These are phyloP conservation scores for Daedaleopsis nitida DNA, from an alignment of 768 basidiomycete genomes.

Conservation along the genomic window DNA sequence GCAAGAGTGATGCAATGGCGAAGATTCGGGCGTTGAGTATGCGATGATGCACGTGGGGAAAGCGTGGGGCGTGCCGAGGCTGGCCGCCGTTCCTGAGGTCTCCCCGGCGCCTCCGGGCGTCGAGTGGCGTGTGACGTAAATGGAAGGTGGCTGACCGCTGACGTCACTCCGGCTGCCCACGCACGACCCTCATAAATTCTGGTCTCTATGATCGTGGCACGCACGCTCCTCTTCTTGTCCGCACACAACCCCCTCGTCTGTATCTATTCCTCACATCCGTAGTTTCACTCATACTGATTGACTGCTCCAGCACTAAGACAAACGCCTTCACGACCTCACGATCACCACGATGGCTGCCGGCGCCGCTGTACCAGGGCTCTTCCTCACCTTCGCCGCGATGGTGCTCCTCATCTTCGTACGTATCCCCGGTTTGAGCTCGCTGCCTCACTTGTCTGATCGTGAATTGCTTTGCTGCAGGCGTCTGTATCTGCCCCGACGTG, in stretches of 20 bases:
- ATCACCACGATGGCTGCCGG: constrained; percentile 47
- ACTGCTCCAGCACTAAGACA: constrained; percentile 1
- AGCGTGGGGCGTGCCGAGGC: too few species aligned
- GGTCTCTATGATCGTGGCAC: neutral
- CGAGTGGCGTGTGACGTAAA: neutral
- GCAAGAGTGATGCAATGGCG: too few species aligned
- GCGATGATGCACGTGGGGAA: too few species aligned
- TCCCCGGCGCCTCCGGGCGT: neutral
- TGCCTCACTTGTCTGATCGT: neutral
- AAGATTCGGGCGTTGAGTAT: too few species aligned
- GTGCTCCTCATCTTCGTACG: constrained; percentile 70
- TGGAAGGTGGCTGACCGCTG: neutral
- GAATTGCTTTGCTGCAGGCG: constrained; percentile 43
- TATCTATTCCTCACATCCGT: neutral
- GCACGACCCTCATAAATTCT: neutral
- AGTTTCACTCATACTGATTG: neutral
- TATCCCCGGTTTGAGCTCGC: constrained; percentile 17
- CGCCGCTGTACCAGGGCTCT: constrained; percentile 67
- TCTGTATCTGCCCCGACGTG: constrained; percentile 78
- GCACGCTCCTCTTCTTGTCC: neutral
- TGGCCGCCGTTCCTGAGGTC: neutral
- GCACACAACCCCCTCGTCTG: neutral
- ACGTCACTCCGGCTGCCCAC: neutral
- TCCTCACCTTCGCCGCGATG: constrained; percentile 72
- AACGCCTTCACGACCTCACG: constrained; percentile 20